A percentile compares a stretch with the other conserved stretches of the same genome.
phyloP scores from a whole-genome alignment of 2,329 filamentous ascomycete genomes.

The Fusarium sp. region DNA sequence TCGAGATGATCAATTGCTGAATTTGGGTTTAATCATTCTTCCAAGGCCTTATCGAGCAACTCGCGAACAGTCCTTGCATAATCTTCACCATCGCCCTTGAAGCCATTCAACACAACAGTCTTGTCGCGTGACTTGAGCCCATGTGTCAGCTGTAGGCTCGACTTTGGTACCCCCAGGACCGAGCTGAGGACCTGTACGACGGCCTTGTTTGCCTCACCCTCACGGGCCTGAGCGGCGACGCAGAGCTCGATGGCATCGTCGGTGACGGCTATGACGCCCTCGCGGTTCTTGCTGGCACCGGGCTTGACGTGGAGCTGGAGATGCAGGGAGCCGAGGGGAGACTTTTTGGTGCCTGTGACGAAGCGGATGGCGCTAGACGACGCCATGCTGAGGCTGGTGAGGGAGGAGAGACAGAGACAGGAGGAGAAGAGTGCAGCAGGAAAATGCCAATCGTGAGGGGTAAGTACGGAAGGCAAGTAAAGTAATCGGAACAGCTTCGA shows the following conservation, averaged over 20 bases:
- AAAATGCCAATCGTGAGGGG: constrained; percentile 35
- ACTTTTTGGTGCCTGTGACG: constrained; percentile 61
- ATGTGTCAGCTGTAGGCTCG: constrained; percentile 70
- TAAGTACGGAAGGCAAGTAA: constrained; percentile 12
- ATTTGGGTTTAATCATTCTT: constrained; percentile 14
- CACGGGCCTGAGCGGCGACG: constrained; percentile 72
- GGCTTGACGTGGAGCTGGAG: constrained; percentile 77
- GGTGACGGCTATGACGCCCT: constrained; percentile 69
- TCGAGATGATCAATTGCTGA: not conserved
- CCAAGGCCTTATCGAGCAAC: constrained; percentile 43
- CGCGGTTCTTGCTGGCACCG: constrained; percentile 69
- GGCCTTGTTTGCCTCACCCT: constrained; percentile 77
- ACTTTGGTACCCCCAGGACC: constrained; percentile 70
- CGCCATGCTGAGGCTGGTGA: constrained; percentile 38
- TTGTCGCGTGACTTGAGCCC: constrained; percentile 75
- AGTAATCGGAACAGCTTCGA: not conserved
- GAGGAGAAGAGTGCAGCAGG: constrained; percentile 15
- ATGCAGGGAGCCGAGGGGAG: constrained; percentile 61
- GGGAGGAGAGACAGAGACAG: not conserved
- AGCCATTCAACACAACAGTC: constrained; percentile 59
- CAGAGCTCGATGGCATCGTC: constrained; percentile 71
- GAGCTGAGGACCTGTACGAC: constrained; percentile 72
- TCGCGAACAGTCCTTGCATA: constrained; percentile 45
- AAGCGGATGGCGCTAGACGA: constrained; percentile 56
- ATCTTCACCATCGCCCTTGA: constrained; percentile 47